Evolutionary conservation across 441 rosid species (phyloP), one percentile per base, ranked within the genome.

Genomic region (Aquilaria agallochum): DNA sequence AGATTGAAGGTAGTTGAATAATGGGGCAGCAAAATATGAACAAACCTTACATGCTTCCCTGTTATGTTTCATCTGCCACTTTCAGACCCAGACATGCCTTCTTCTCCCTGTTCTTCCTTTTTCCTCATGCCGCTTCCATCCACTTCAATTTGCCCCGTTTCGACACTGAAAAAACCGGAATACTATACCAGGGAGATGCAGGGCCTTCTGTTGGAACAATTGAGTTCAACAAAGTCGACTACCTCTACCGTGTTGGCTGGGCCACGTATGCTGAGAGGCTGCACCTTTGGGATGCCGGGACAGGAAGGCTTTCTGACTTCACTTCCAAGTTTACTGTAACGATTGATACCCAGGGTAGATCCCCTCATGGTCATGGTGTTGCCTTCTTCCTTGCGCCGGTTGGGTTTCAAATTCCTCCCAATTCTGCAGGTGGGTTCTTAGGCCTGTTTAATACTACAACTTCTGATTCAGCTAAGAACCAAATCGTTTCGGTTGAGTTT

Each of bases 351-450:
- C 61, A 44, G 42, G 53, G 32, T 9, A 13, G 12, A 2, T 9
- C 78, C 0, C 0, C 1, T 0, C 65, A 67, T 50, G 85, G 80
- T n/a, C 62, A 68, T 31, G 88, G 88, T 0, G 31, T 86, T 13
- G 71, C 70, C 3, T 86, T 86, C 73, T 84, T 86, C 52, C 76
- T 87, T 20, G 82, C 82, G 52, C 79, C 78, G 10, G 36, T 55
- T 15, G 74, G 71, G n/a, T 74, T 59, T 51, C 70, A 62, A 5
- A 75, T 84, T 30, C 87, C 89, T 6, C 77, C 76, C 3, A 80
- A 80, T 68, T 78, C 86, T 4, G 80, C 60, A 50, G 72, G 67
- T 55, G 86, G 86, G 10, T 80, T 73, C 47, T 42, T 83, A 13
- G 83, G 86, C 46, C 59, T 86, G 2, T 81, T 72, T 8, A 78